Evolutionary conservation across 495 filamentous ascomycete species (phyloP).

Genomic region (Xylaria castorea): DNA sequence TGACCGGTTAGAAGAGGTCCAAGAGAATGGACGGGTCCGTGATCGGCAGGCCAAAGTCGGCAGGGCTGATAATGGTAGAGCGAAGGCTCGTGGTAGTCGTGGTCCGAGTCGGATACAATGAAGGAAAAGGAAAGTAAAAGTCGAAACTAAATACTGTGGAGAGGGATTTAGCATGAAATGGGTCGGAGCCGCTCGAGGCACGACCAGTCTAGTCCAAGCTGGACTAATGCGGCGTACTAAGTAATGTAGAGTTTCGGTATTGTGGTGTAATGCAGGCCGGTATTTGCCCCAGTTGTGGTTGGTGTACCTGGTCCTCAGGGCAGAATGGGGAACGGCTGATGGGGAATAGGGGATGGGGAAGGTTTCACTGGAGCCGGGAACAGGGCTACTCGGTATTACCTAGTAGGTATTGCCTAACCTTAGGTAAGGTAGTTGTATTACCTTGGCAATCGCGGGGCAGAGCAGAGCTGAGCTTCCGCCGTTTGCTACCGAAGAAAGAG

Average conservation of each 20-base stretch:
- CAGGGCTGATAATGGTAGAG: not conserved
- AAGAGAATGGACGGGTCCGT: constrained; percentile 7
- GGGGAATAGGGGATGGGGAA: not conserved
- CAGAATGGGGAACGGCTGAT: not conserved
- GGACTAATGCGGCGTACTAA: constrained; percentile 2
- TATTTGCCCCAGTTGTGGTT: not conserved
- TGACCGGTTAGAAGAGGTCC: not conserved
- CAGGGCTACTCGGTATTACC: not conserved
- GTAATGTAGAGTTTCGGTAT: not conserved
- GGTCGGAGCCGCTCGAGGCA: not conserved
- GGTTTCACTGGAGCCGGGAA: constrained; percentile 6
- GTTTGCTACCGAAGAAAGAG: not conserved
- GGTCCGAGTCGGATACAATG: not conserved
- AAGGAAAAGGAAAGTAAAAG: not conserved
- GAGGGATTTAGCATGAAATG: constrained; percentile 15
- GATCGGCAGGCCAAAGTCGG: constrained; percentile 1
- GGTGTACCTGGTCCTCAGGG: not conserved
- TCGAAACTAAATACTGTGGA: not conserved
- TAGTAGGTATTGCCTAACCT: not conserved
- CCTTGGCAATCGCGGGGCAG: constrained; percentile 8
- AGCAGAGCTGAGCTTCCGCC: not conserved
- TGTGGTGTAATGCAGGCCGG: not conserved
- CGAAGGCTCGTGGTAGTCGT: not conserved
- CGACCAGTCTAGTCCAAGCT: not conserved
- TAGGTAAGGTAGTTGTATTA: no score